A percentile compares a stretch with the other conserved stretches of the same genome.
These are phyloP conservation scores for Rosellinia necatrix DNA, from an alignment of 2,329 filamentous ascomycete species.

Conservation along the genomic window DNA sequence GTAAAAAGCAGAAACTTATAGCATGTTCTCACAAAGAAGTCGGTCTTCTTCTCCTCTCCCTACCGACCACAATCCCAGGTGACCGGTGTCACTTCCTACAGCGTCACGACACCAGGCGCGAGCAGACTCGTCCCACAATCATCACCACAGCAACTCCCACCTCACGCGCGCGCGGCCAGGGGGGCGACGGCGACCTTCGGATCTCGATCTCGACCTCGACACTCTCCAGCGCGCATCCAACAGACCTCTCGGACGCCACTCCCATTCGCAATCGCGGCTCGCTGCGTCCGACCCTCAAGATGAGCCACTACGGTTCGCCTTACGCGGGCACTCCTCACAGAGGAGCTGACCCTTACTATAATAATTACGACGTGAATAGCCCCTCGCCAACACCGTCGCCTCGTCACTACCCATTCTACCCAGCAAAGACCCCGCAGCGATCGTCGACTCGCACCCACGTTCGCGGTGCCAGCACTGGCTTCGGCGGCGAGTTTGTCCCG, in stretches of 20 bases:
- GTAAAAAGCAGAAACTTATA: constrained; percentile 48
- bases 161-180: constrained; percentile 20
- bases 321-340: constrained; percentile 51
- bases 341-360: constrained; percentile 51
- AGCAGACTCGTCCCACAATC: constrained; percentile 31
- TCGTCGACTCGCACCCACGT: constrained; percentile 59
- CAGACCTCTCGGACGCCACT: background rate
- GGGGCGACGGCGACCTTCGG: constrained; percentile 25
- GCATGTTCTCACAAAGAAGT: constrained; percentile 63
- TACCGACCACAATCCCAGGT: constrained; percentile 66
- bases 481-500: constrained; percentile 43
- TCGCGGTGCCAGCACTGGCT: constrained; percentile 50
- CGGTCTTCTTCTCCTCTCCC: constrained; percentile 59
- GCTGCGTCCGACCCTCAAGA: constrained; percentile 39
- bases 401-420: constrained; percentile 55
- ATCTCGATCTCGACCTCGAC: background rate
- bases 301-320: constrained; percentile 48
- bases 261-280: constrained; percentile 7
- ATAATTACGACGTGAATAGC: constrained; percentile 57
- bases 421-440: constrained; percentile 53
- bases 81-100: constrained; percentile 55
- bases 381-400: constrained; percentile 63
- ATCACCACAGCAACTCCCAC: constrained; percentile 18
- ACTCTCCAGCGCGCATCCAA: constrained; percentile 8
- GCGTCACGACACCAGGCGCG: constrained; percentile 54